Percentiles rank a stretch among this genome's conserved stretches.
Conservation (phyloP, 192 early-diverging fungal genomes). For the Backusella tuberculispora region DNA sequence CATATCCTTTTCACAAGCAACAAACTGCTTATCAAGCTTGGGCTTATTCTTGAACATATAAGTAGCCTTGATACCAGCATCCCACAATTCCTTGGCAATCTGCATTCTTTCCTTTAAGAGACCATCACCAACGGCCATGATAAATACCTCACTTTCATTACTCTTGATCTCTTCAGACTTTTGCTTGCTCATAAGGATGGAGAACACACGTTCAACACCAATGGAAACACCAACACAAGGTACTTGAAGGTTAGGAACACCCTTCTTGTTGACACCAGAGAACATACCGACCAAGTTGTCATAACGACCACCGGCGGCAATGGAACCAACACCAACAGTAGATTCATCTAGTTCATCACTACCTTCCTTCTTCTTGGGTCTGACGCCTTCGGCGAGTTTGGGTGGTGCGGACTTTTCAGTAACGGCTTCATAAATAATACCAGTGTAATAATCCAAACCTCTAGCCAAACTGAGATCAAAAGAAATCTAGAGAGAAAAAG, state of each 20-base stretch:
- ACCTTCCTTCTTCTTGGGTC: conserved; percentile 50
- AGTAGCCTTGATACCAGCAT: conserved; percentile 87
- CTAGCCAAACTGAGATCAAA: conserved; percentile 97
- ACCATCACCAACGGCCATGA: conserved; percentile 80
- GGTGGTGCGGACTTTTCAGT: conserved; percentile 57
- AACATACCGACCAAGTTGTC: conserved; percentile 98
- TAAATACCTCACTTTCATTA: conserved; percentile 83
- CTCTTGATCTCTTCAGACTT: conserved; percentile 66
- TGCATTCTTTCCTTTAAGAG: conserved; percentile 89
- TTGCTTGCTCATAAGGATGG: conserved; percentile 74
- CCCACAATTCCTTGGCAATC: conserved; percentile 88
- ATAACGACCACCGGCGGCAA: conserved; percentile 97
- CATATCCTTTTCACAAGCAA: conserved; percentile 77
- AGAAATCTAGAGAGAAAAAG: conserved; percentile 54
- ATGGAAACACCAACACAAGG: conserved; percentile 96
- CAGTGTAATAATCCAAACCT: conserved; percentile 98
- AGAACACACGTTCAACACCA: conserved; percentile 96
- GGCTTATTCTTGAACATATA: conserved; percentile 94
- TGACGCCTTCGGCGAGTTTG: conserved; percentile 46
- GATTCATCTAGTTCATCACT: conserved; percentile 72
- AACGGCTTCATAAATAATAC: conserved; percentile 98
- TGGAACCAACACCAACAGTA: conserved; percentile 88
- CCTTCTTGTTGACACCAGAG: conserved; percentile 64
- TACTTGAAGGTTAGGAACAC: conserved; percentile 66
- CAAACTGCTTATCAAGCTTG: conserved; percentile 77